These are phyloP conservation scores for Rosa chinensis DNA, from an alignment of 306 rosid genomes.

Conservation along the genomic window DNA sequence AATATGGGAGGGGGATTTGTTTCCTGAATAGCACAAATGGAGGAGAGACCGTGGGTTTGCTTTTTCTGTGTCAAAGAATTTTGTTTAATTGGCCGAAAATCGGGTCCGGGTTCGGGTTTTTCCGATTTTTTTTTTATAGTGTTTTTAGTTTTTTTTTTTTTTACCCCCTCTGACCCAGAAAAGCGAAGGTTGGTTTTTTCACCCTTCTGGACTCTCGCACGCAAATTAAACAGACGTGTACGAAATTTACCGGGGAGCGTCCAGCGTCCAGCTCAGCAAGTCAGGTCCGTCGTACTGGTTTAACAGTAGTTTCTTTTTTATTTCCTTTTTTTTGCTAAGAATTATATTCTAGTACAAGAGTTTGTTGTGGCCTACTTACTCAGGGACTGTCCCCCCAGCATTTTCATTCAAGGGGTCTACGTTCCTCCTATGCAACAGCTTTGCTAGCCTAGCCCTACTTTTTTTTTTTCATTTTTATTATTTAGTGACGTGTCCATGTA, in stretches of 20 bases:
- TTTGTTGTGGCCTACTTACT: not conserved
- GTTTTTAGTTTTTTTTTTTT: not conserved
- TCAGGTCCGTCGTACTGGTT: not conserved
- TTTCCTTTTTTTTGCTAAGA: not conserved
- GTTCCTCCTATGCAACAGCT: not conserved
- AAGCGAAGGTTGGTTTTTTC: not conserved
- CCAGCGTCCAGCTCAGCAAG: not conserved
- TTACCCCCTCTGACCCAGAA: not conserved
- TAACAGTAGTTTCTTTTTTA: not conserved
- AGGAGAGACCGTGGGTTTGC: not conserved
- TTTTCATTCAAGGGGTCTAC: not conserved
- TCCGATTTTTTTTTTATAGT: not conserved
- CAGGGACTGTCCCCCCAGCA: not conserved
- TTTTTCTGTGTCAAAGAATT: not conserved
- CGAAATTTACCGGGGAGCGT: not conserved
- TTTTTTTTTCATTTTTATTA: not conserved
- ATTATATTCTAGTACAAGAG: not conserved
- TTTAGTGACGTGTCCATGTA: too few relatives aligned
- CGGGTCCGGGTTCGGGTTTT: not conserved
- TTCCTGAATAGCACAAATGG: not conserved
- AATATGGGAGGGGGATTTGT: conserved; percentile 17
- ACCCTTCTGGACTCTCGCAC: not conserved
- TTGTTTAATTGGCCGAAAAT: not conserved
- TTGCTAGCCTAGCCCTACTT: not conserved
- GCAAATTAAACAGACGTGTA: not conserved